Base-by-base conservation (phyloP, 371 early-diverging fungal genomes). In the Globomyces sp. region DNA sequence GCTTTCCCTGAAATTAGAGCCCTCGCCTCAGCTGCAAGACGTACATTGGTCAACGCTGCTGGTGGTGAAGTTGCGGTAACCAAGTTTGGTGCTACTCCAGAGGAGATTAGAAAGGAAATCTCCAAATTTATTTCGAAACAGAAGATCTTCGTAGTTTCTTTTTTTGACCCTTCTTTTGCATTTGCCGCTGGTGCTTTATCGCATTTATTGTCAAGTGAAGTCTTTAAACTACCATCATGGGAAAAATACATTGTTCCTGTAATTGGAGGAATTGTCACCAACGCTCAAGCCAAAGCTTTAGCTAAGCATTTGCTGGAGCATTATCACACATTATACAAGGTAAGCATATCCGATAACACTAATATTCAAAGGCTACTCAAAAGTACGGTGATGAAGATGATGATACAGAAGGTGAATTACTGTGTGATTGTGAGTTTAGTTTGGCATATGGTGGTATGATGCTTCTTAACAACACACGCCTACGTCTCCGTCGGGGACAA, bases 361-460 rank as follows among this genome's bases (percentile, higher is more conserved):
- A 57, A 9, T 41, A 37, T 5, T 37, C 40, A 11, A 6, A 40
- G 62, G 58, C 63, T 59, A 58, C 66, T 44, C 70, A 70, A 13
- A 39, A 58, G 24, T 53, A 67, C 37, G 72, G 69, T 44, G 72
- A 68, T 50, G 79, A 76, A 8, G 87, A 85, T 51, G 86, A 87
- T 24, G 82, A 86, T 50, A 88, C 86, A 41, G 87, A 86, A 40
- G 86, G 85, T 61, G 90, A 87, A 63, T 89, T 89, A 63, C 85
- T 92, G 46, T 90, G 90, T 80, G 87, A 89, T 72, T 87, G 88
- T 70, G 88, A 88, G 62, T 90, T 92, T 79, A 66, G 68, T 65
- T 77, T 92, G 70, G 91, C 90, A 13, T 91, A 91, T 74, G 91
- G 92, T 73, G 89, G 86, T 61, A 89, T 88, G 88, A 87, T 90